These are phyloP conservation scores for Serendipita sp. DNA, from an alignment of 768 basidiomycete species.

Conservation along the genomic window DNA sequence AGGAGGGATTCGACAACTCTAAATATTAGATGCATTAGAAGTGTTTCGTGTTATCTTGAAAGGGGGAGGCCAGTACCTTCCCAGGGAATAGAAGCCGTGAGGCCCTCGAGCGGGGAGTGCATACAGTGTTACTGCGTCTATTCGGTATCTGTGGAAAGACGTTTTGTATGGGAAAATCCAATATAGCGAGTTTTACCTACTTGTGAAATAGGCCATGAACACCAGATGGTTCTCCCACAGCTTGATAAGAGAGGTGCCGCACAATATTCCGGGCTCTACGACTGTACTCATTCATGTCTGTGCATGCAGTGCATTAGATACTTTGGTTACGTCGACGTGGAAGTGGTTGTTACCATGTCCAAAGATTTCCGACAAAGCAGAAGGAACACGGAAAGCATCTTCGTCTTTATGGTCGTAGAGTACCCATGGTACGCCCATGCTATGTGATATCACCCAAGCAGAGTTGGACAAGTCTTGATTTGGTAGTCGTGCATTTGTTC, in stretches of 20 bases:
- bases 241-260: constrained; percentile 58
- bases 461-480: constrained; percentile 93
- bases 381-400: background rate
- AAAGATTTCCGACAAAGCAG: constrained; percentile 20
- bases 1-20: constrained; percentile 79
- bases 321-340: constrained; percentile 2
- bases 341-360: constrained; percentile 16
- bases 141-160: constrained; percentile 49
- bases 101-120: constrained; percentile 78
- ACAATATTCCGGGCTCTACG: constrained; percentile 49
- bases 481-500: constrained; percentile 83
- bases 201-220: constrained; percentile 81
- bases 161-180: constrained; percentile 14
- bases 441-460: constrained; percentile 52
- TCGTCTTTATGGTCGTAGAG: constrained; percentile 62
- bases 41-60: background rate
- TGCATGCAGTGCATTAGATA: constrained; percentile 29
- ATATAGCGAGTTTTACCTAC: constrained; percentile 25
- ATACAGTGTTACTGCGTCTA: constrained; percentile 86
- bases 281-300: constrained; percentile 33
- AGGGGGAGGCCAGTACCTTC: constrained; percentile 39
- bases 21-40: background rate
- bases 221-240: constrained; percentile 66
- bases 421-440: constrained; percentile 59
- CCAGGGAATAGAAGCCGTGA: constrained; percentile 88